A percentile compares a stretch with the other conserved stretches of the same genome.
Conservation (phyloP, 352 stramenopile species). For the Pythium oligandrum region DNA sequence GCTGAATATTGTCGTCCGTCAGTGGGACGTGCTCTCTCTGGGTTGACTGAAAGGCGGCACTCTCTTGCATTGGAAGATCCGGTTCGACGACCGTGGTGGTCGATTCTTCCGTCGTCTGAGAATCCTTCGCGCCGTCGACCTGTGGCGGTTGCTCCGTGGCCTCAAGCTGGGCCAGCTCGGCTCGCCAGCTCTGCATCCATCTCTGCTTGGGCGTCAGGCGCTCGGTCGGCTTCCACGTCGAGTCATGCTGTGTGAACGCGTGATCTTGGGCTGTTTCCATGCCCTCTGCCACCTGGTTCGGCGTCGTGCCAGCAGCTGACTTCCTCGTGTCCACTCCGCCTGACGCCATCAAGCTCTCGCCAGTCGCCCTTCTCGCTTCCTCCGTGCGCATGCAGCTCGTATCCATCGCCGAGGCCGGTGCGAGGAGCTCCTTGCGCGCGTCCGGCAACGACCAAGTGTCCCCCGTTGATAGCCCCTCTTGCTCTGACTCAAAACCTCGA, state of each 20-base stretch:
- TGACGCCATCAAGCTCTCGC: not conserved
- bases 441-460: not conserved
- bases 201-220: constrained; percentile 67
- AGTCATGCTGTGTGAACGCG: too few relatives aligned
- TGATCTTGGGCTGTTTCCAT: too few relatives aligned
- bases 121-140: not conserved
- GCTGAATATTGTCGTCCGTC: not conserved
- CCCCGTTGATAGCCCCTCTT: not conserved
- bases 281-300: constrained; percentile 15
- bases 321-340: not conserved
- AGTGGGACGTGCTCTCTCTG: not conserved
- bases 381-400: not conserved
- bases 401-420: not conserved
- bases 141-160: constrained; percentile 23
- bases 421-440: not conserved
- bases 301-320: constrained; percentile 1
- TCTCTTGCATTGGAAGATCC: not conserved
- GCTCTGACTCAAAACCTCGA: constrained; percentile 6
- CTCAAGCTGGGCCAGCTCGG: constrained; percentile 31
- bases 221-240: constrained; percentile 3
- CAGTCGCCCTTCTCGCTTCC: not conserved
- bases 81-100: not conserved
- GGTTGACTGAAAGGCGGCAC: not conserved
- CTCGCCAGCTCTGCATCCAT: constrained; percentile 73
- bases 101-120: not conserved